Conservation (phyloP, 2,329 filamentous ascomycete species). For the Onygena corvina region DNA sequence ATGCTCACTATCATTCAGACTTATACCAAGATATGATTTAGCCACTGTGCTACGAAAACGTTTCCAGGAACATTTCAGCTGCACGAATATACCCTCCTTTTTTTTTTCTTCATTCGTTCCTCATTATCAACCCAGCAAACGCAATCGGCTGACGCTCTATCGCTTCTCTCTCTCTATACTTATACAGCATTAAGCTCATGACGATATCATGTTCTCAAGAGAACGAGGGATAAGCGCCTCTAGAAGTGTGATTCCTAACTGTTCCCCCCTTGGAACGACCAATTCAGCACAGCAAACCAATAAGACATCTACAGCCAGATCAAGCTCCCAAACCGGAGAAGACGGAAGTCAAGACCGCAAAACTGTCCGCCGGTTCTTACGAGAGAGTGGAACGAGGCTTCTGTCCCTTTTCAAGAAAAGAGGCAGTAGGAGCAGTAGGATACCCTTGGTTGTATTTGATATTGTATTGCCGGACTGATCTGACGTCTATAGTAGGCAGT, state of each 20-base stretch:
- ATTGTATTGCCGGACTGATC: neutral
- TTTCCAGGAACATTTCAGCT: neutral
- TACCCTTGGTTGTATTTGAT: neutral
- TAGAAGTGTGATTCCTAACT: neutral
- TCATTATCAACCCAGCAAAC: neutral
- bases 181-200: conserved; percentile 4
- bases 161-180: neutral
- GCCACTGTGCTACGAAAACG: neutral
- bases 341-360: conserved; percentile 15
- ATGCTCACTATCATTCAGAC: neutral
- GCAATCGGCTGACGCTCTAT: too few relatives aligned
- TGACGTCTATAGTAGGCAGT: neutral
- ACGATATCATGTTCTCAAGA: neutral
- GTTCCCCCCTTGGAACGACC: neutral
- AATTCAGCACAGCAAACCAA: neutral
- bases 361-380: conserved; percentile 24
- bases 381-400: conserved; percentile 27
- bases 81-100: neutral
- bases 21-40: neutral
- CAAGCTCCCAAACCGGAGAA: conserved; percentile 11
- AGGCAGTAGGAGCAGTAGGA: conserved; percentile 20
- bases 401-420: conserved; percentile 27
- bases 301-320: conserved; percentile 14
- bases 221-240: neutral
- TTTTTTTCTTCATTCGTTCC: neutral